phyloP scores from a whole-genome alignment of 2,329 filamentous ascomycete species.

The Iodosphaeria phyllophila region DNA sequence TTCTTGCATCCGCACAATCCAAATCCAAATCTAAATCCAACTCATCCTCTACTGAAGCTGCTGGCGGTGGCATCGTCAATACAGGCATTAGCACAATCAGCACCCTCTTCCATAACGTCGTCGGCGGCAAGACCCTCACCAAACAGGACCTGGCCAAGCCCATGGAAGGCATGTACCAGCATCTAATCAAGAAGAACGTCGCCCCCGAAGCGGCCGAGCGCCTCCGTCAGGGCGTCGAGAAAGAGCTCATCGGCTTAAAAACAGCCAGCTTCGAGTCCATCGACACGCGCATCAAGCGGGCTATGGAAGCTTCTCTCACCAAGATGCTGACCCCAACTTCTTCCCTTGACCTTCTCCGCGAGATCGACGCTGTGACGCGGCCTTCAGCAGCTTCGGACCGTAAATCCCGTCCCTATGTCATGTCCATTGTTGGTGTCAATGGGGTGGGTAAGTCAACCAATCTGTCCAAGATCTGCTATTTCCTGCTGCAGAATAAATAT shows the following conservation, averaged over 20 bases:
- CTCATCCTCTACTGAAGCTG: slow-evolving; percentile 22
- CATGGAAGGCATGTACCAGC: slow-evolving; percentile 90
- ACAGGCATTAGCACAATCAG: slow-evolving; percentile 68
- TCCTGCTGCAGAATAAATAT: slow-evolving; percentile 93
- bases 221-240: slow-evolving; percentile 78
- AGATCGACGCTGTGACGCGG: slow-evolving; percentile 64
- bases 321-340: slow-evolving; percentile 94
- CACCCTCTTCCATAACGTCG: slow-evolving; percentile 81
- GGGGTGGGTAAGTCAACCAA: slow-evolving; percentile 98
- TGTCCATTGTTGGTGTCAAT: slow-evolving; percentile 96
- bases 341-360: slow-evolving; percentile 82
- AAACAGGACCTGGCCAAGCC: slow-evolving; percentile 80
- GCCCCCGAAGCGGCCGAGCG: slow-evolving; percentile 85
- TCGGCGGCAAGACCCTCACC: slow-evolving; percentile 83
- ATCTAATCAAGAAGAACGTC: slow-evolving; percentile 88
- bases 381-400: slow-evolving; percentile 44
- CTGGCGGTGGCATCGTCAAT: slow-evolving; percentile 49
- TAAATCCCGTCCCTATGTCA: slow-evolving; percentile 70
- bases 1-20: slow-evolving; percentile 63
- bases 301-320: slow-evolving; percentile 80
- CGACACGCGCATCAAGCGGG: slow-evolving; percentile 62
- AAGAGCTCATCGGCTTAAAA: slow-evolving; percentile 76
- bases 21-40: no score
- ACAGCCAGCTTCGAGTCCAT: slow-evolving; percentile 85
- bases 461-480: slow-evolving; percentile 94